Evolutionary conservation across 2,329 filamentous ascomycete genomes (phyloP).

Genomic region (Ustulina deusta): DNA sequence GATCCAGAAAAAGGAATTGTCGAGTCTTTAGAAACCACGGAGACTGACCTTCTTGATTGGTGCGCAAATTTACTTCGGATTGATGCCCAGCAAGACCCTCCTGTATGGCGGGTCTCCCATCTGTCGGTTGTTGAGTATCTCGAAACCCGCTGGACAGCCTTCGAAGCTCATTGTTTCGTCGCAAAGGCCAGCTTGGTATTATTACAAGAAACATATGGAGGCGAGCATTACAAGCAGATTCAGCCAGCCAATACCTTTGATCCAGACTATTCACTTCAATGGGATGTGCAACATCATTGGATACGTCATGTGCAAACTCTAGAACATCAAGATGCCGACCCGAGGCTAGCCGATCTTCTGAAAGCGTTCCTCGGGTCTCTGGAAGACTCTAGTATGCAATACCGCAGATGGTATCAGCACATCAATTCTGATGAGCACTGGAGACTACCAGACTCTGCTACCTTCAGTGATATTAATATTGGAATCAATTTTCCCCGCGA

Average conservation of each 20-base stretch:
- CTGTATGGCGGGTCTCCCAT: conserved; percentile 32
- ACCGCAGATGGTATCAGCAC: conserved; percentile 19
- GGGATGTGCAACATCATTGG: conserved; percentile 21
- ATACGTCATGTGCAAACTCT: conserved; percentile 29
- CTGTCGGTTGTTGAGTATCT: conserved; percentile 36
- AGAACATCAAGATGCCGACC: conserved; percentile 15
- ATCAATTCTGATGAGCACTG: neutral
- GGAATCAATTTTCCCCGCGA: neutral
- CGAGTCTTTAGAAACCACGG: conserved; percentile 7
- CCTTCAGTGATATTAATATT: neutral
- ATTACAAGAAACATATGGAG: conserved; percentile 11
- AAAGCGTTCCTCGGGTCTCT: conserved; percentile 30
- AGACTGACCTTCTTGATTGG: conserved; percentile 26
- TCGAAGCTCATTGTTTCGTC: conserved; percentile 29
- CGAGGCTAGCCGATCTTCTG: conserved; percentile 14
- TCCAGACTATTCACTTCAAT: conserved; percentile 11
- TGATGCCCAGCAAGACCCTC: conserved; percentile 18
- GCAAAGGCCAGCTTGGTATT: conserved; percentile 24
- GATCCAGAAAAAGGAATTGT: conserved; percentile 14
- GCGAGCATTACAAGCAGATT: neutral
- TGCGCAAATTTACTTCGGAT: conserved; percentile 24
- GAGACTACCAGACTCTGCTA: neutral
- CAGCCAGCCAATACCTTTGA: conserved; percentile 11
- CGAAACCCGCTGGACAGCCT: conserved; percentile 21
- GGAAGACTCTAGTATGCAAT: conserved; percentile 14